phyloP scores from a whole-genome alignment of 768 basidiomycete genomes.

The Mycena galericulata region DNA sequence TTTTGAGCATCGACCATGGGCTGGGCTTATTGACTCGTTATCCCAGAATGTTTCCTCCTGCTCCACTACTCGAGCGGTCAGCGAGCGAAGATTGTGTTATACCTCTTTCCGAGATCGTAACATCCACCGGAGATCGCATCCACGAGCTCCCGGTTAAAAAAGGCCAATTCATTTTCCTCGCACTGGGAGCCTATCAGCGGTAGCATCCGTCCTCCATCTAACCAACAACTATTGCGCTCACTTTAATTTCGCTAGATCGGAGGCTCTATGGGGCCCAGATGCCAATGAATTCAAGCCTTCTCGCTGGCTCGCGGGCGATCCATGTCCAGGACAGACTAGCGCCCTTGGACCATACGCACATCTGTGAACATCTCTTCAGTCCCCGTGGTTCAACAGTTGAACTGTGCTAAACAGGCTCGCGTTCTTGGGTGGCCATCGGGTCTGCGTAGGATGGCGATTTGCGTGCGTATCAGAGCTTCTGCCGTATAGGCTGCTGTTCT shows the following conservation, averaged over 20 bases:
- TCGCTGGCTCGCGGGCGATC: conserved; percentile 20
- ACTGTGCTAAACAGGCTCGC: neutral
- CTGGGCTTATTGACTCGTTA: conserved; percentile 10
- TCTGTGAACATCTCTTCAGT: conserved; percentile 15
- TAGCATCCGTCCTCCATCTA: conserved; percentile 9
- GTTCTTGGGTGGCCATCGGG: conserved; percentile 8
- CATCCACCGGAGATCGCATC: conserved; percentile 11
- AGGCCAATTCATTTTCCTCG: conserved; percentile 25
- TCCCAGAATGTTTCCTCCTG: conserved; percentile 11
- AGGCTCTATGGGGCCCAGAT: conserved; percentile 28
- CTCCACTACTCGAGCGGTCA: conserved; percentile 21
- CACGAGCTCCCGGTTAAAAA: conserved; percentile 24
- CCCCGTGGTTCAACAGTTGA: neutral
- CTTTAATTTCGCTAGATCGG: conserved; percentile 4
- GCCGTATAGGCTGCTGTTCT: too few species aligned
- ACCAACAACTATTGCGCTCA: neutral
- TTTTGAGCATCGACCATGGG: neutral
- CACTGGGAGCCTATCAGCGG: conserved; percentile 29
- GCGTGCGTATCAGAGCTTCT: conserved; percentile 17
- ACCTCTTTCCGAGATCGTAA: conserved; percentile 21
- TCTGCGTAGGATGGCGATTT: conserved; percentile 25
- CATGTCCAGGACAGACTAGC: neutral
- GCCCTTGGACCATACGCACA: conserved; percentile 33
- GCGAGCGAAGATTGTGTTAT: conserved; percentile 22
- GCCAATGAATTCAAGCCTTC: conserved; percentile 25